phyloP scores from a whole-genome alignment of 2,329 filamentous ascomycete genomes.

The Aspergillus latus region DNA sequence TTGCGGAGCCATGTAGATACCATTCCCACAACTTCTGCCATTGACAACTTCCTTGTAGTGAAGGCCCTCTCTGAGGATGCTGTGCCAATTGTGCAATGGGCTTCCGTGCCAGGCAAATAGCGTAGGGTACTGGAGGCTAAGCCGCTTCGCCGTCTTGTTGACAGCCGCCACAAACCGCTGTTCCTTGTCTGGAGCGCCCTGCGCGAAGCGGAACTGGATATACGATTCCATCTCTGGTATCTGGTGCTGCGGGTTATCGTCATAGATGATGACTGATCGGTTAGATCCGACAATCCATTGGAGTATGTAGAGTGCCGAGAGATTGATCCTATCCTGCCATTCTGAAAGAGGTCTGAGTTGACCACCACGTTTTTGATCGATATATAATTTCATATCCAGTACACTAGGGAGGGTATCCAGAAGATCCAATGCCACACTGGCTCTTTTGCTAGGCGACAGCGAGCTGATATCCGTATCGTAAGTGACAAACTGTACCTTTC shows the following conservation, averaged over 20 bases:
- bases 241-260: slow-evolving; percentile 51
- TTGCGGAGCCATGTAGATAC: slow-evolving; percentile 73
- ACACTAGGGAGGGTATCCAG: slow-evolving; percentile 44
- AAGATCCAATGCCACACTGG: slow-evolving; percentile 32
- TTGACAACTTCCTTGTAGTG: slow-evolving; percentile 64
- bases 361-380: slow-evolving; percentile 30
- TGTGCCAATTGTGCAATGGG: slow-evolving; percentile 76
- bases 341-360: slow-evolving; percentile 41
- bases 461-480: slow-evolving; percentile 46
- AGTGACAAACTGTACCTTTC: slow-evolving; percentile 24
- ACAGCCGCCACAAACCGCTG: slow-evolving; percentile 68
- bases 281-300: slow-evolving; percentile 92
- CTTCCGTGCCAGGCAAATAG: slow-evolving; percentile 89
- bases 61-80: slow-evolving; percentile 78
- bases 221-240: slow-evolving; percentile 65
- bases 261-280: slow-evolving; percentile 78
- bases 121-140: slow-evolving; percentile 59
- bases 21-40: slow-evolving; percentile 73
- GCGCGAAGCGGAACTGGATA: slow-evolving; percentile 82
- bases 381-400: slow-evolving; percentile 45
- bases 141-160: slow-evolving; percentile 36
- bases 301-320: slow-evolving; percentile 66
- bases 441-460: slow-evolving; percentile 30
- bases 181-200: slow-evolving; percentile 87
- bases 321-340: slow-evolving; percentile 63